Conservation (phyloP, 2,329 filamentous ascomycete genomes). For the Davidsoniella neocaledoniae region DNA sequence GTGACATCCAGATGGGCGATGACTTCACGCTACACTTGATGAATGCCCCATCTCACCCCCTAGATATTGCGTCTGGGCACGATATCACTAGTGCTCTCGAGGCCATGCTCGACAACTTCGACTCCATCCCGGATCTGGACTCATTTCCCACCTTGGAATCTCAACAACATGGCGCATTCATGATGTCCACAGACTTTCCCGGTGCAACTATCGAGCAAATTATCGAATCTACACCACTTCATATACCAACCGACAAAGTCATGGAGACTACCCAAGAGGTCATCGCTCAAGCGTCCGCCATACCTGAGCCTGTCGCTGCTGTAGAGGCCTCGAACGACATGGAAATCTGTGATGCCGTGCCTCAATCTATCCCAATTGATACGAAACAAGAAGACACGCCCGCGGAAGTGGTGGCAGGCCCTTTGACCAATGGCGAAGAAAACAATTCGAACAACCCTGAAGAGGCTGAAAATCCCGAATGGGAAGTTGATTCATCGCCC, state of each 20-base stretch:
- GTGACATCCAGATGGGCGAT: constrained; percentile 8
- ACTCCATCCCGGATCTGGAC: constrained; percentile 7
- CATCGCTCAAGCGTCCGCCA: background rate
- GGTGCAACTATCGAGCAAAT: background rate
- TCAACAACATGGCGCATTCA: background rate
- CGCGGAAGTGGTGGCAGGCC: background rate
- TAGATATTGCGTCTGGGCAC: constrained; percentile 1
- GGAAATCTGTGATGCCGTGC: background rate
- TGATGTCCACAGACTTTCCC: background rate
- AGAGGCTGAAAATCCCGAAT: constrained; percentile 46
- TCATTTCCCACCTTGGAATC: background rate
- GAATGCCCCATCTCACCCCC: background rate
- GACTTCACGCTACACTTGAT: background rate
- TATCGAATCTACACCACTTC: background rate
- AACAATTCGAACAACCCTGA: background rate
- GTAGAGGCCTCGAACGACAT: background rate
- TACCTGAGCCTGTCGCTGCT: background rate
- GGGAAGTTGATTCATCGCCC: constrained; percentile 67
- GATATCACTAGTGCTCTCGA: constrained; percentile 10
- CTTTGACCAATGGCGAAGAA: background rate
- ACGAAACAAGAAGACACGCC: background rate
- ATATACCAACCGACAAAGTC: background rate
- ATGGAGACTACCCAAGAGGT: background rate
- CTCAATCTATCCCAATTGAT: background rate
- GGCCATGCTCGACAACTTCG: constrained; percentile 10